Base-by-base conservation (phyloP, 495 filamentous ascomycete species). In the Xylaria grammica region DNA sequence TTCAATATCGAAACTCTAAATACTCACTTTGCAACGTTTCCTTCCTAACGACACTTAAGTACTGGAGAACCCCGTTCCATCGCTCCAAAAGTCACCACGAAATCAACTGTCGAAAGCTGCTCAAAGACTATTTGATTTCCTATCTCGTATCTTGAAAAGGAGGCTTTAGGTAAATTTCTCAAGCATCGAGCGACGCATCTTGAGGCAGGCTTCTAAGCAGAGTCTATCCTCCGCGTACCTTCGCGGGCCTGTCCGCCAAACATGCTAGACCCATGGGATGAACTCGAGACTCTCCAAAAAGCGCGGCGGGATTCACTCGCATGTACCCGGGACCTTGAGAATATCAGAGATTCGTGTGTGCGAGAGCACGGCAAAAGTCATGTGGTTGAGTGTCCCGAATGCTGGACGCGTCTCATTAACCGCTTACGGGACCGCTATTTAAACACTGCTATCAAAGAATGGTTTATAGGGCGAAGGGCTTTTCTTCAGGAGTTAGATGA, bases 401-500 rank as follows among this genome's bases (percentile, higher is more conserved):
- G 79, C 65, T 80, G 74, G 65, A 66, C 63, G 22, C 67, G 71
- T 44, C 64, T 81, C 24, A 65, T 83, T 17, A 73, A 77, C 34
- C 69, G 74, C 34, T 59, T 79, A 60, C 65, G 74, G 19, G 64
- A 74, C 34, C 73, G 74, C 60, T 81, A 78, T 56, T 64, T 76
- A 38, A 72, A 74, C 52, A 71, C 66, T 22, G 58, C 64, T 22
- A 68, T 63, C 17, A 70, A 71, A 6, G 81, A 83, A 67, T 82
- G 81, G 81, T 81, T 80, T 62, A 71, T 77, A 8, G 69, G 72
- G 13, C 71, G 76, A 7, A 71, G 70, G 32, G 62, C 67, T 2
- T 81, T 81, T 61, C 71, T 81, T 48, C 65, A 69, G 13, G 78
- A 78, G 45, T 70, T 83, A 13, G 75, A 78, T 60, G 59, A 65